Evolutionary conservation across 1,284 basidiomycete species (phyloP).

Genomic region (Cutaneotrichosporon sp.): DNA sequence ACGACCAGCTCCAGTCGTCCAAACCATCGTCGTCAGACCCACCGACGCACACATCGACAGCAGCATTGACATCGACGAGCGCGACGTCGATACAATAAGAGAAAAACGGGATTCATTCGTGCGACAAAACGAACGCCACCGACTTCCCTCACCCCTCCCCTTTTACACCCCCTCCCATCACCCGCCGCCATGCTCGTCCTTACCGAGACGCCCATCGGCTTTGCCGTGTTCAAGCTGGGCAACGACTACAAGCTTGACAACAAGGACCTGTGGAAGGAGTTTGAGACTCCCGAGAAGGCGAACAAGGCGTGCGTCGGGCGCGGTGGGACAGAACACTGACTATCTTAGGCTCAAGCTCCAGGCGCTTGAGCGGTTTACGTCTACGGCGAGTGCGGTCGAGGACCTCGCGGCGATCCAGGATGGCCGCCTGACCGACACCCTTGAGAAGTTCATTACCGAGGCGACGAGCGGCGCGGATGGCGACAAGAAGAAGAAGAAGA

Average conservation of each 20-base stretch:
- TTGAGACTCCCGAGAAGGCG: conserved; percentile 83
- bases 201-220: conserved; percentile 56
- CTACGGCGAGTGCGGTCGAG: conserved; percentile 97
- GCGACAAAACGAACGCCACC: no score
- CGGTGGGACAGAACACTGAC: background rate
- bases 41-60: background rate
- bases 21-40: no score
- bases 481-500: conserved; percentile 60
- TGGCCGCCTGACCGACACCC: conserved; percentile 84
- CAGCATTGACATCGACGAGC: background rate
- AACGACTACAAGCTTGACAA: conserved; percentile 83
- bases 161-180: background rate
- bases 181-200: conserved; percentile 49
- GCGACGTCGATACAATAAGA: background rate
- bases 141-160: background rate
- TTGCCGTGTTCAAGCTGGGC: conserved; percentile 94
- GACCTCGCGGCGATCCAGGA: conserved; percentile 89
- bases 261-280: conserved; percentile 83
- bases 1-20: background rate
- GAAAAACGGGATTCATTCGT: no score
- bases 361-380: conserved; percentile 91
- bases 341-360: conserved; percentile 78
- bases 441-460: conserved; percentile 89
- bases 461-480: conserved; percentile 58
- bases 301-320: conserved; percentile 70